Base-by-base conservation (phyloP, 306 rosid species). In the Ceratonia siliqua region DNA sequence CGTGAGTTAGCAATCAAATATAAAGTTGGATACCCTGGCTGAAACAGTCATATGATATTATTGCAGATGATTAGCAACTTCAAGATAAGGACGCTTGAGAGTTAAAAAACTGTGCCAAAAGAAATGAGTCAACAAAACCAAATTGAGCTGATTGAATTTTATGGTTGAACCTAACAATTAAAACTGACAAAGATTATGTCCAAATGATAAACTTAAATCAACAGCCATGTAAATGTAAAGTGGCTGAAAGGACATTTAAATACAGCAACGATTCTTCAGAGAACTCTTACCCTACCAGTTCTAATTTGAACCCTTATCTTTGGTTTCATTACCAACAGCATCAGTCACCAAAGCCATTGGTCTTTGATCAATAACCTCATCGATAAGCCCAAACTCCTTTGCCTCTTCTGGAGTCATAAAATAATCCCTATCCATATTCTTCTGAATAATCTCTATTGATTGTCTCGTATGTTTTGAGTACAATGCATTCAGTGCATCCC, bases 301-400 rank as follows among this genome's bases (percentile, higher is more conserved):
- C 82, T 86, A 87, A 73, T 83, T 46, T 14, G 86, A 81, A 69
- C 68, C 83, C 84, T 90, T 85, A 73, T 88, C 94, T 83, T 91
- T 86, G 74, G 82, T 82, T 75, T 93, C 96, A 33, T 55, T 74
- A 54, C 30, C 83, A 81, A 94, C 82, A 35, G 95, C 99, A 81
- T 94, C 99, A 64, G 96, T 80, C 62, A 94, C 97, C 81, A 94
- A 83, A 73, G 93, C 45, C 82, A 82, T 25, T 9, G 99, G 97
- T 83, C 99, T 94, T 78, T 92, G 83, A 82, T 89, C 96, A 69
- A 94, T 94, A 53, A 94, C 97, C 82, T 94, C 97, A 50, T 94
- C 99, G 9, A 94, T 94, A 66, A 94, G 62, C 46, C 99, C 99
- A 61, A 92, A 94, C 53, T 85, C 93, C 84, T 87, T 92, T 9